phyloP scores from a whole-genome alignment of 2,329 filamentous ascomycete species.

The Colletotrichum orchidophilum region DNA sequence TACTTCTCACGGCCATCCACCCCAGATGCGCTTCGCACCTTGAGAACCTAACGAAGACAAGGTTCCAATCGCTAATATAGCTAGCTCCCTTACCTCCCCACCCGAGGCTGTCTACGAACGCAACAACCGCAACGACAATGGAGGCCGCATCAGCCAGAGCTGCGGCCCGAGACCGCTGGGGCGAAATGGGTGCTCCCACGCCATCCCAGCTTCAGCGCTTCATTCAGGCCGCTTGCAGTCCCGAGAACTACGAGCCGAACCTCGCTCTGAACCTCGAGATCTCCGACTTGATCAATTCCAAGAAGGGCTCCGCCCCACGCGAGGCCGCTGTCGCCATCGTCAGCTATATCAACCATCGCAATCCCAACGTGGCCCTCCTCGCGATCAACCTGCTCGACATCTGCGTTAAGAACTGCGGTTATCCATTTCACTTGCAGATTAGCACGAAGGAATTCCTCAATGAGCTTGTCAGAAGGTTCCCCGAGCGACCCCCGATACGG shows the following conservation, averaged over 20 bases:
- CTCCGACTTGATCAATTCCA: conserved; percentile 93
- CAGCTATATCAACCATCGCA: conserved; percentile 94
- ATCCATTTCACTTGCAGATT: conserved; percentile 98
- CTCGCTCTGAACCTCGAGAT: conserved; percentile 97
- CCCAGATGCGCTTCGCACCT: conserved; percentile 6
- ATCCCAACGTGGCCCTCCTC: conserved; percentile 91
- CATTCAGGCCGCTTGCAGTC: conserved; percentile 95
- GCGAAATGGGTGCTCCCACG: conserved; percentile 79
- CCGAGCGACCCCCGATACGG: conserved; percentile 89
- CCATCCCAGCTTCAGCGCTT: conserved; percentile 92
- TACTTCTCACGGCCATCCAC: not conserved
- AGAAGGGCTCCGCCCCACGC: conserved; percentile 94
- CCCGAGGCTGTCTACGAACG: conserved; percentile 14
- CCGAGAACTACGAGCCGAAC: conserved; percentile 98
- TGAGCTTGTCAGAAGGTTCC: conserved; percentile 94
- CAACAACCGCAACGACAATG: conserved; percentile 61
- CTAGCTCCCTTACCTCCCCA: conserved; percentile 30
- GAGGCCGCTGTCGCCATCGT: conserved; percentile 95
- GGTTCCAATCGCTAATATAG: conserved; percentile 32
- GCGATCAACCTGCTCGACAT: conserved; percentile 95
- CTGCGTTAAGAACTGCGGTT: conserved; percentile 99
- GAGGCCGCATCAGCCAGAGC: conserved; percentile 96
- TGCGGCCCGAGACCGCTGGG: conserved; percentile 94
- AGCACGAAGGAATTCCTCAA: conserved; percentile 99
- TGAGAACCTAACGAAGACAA: conserved; percentile 4